phyloP scores from a whole-genome alignment of 305 asterid species.

The Rubia tinctorum region DNA sequence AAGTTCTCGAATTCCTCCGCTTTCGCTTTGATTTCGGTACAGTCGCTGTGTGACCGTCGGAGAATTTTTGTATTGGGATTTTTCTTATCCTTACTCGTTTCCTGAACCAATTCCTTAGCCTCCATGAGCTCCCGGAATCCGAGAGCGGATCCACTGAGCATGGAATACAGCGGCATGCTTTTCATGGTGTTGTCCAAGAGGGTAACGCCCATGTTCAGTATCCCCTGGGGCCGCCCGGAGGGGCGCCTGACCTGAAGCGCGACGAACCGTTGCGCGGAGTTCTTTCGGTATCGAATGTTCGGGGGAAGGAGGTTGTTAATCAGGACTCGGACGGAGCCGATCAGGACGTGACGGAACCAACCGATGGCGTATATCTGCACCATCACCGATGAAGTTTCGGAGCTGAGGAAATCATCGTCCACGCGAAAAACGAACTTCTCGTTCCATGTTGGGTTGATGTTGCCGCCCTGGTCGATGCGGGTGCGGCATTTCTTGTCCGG shows the following conservation, averaged over 20 bases:
- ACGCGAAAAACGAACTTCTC: slow-evolving; percentile 56
- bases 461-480: slow-evolving; percentile 43
- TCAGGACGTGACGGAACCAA: slow-evolving; percentile 59
- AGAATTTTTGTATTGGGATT: slow-evolving; percentile 10
- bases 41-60: slow-evolving; percentile 40
- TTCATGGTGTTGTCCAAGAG: slow-evolving; percentile 41
- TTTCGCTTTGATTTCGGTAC: slow-evolving; percentile 24
- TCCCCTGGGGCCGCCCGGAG: slow-evolving; percentile 61
- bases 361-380: slow-evolving; percentile 56
- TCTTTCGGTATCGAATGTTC: slow-evolving; percentile 12
- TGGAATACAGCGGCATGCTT: slow-evolving; percentile 46
- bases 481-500: slow-evolving; percentile 46
- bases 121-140: slow-evolving; percentile 24
- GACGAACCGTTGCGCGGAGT: slow-evolving; percentile 28
- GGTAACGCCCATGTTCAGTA: slow-evolving; percentile 42
- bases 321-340: slow-evolving; percentile 54
- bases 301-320: slow-evolving; percentile 34
- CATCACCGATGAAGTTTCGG: slow-evolving; percentile 38
- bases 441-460: slow-evolving; percentile 64
- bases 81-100: neutral
- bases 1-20: slow-evolving; percentile 6
- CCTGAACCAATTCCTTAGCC: neutral
- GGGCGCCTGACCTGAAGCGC: slow-evolving; percentile 53
- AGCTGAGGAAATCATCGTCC: slow-evolving; percentile 34
- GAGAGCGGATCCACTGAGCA: slow-evolving; percentile 26